Conservation (phyloP, 176 grass and related monocot species). For the Areca catechu region DNA sequence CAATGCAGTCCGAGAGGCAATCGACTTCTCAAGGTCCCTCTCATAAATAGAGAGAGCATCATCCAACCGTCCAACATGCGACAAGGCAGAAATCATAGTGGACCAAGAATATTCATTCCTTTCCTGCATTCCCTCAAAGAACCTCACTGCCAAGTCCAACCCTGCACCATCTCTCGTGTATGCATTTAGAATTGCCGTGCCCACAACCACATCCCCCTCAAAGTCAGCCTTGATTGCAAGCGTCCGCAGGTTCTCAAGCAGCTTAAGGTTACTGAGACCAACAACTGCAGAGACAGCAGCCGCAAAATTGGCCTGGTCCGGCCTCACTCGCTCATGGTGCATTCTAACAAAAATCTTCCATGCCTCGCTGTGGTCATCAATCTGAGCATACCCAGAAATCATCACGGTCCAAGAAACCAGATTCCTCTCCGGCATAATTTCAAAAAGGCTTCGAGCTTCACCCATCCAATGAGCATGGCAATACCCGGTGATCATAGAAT, state of each 20-base stretch:
- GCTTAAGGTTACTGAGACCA: constrained; percentile 14
- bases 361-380: constrained; percentile 32
- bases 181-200: constrained; percentile 43
- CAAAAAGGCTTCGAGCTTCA: constrained; percentile 32
- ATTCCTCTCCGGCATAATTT: constrained; percentile 33
- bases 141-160: constrained; percentile 36
- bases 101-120: constrained; percentile 72
- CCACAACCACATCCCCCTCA: constrained; percentile 43
- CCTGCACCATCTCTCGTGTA: constrained; percentile 33
- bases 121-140: constrained; percentile 44
- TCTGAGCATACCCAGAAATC: constrained; percentile 62
- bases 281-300: constrained; percentile 35
- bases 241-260: constrained; percentile 38
- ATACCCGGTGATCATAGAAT: constrained; percentile 64
- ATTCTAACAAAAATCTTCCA: constrained; percentile 42
- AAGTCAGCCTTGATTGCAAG: constrained; percentile 44
- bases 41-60: constrained; percentile 36
- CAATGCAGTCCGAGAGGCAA: constrained; percentile 43
- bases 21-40: constrained; percentile 44
- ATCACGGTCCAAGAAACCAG: constrained; percentile 52
- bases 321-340: constrained; percentile 30
- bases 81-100: constrained; percentile 44
- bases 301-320: constrained; percentile 40
- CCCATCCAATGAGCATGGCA: constrained; percentile 42
- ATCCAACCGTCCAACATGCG: constrained; percentile 37